Evolutionary conservation across 2,329 filamentous ascomycete genomes (phyloP).

Genomic region (Pleoardoris graminearum): DNA sequence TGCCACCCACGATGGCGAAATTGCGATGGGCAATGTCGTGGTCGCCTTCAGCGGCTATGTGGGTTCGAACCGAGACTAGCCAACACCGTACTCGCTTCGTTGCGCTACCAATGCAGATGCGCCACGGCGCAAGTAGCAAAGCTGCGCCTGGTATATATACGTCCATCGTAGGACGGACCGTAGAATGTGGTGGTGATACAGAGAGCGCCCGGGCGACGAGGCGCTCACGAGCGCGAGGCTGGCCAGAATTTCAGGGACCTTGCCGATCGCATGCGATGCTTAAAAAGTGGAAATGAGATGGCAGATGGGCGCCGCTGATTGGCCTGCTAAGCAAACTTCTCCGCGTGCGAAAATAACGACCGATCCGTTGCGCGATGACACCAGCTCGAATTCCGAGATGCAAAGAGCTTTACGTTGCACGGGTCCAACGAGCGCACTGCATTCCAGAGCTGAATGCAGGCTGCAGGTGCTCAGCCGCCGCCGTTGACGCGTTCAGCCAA

Average conservation of each 20-base stretch:
- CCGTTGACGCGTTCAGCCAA: conserved; percentile 2
- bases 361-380: conserved; percentile 6
- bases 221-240: neutral
- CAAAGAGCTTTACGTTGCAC: too few species aligned
- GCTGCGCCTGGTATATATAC: neutral
- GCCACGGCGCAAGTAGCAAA: neutral
- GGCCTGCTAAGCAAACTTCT: conserved; percentile 24
- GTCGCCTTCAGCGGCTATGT: too few species aligned
- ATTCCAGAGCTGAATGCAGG: neutral
- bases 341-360: conserved; percentile 29
- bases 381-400: neutral
- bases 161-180: neutral
- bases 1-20: conserved; percentile 1
- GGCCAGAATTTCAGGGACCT: neutral
- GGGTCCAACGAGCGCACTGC: neutral
- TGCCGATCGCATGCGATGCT: conserved; percentile 21
- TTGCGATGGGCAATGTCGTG: conserved; percentile 4
- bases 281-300: conserved; percentile 42
- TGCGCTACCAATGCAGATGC: neutral
- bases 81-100: neutral
- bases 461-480: conserved; percentile 4
- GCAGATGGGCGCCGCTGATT: conserved; percentile 21
- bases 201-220: neutral
- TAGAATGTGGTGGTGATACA: too few species aligned
- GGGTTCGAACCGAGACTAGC: neutral